phyloP scores from a whole-genome alignment of 257 asterid genomes.

The Solanum sejunctum region DNA sequence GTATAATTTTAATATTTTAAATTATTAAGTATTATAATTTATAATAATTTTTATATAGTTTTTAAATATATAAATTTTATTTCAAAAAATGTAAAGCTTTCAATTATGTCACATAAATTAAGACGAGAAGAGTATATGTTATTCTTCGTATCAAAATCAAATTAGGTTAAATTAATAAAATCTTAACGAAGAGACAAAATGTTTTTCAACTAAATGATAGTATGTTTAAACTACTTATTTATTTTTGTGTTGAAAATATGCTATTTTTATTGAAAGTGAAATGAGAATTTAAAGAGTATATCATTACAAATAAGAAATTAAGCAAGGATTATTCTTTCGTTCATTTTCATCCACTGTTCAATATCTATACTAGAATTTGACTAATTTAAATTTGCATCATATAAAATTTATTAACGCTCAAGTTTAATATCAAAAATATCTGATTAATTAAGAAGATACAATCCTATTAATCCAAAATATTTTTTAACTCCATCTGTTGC shows the following conservation, averaged over 20 bases:
- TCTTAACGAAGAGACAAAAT: not conserved
- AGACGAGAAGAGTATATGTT: not conserved
- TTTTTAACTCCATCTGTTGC: too few species aligned
- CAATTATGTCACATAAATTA: not conserved
- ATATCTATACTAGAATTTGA: rapidly evolving
- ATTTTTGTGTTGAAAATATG: not conserved
- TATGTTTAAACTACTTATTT: not conserved
- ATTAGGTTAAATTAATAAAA: not conserved
- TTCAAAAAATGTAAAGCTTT: not conserved
- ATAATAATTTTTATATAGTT: too few species aligned
- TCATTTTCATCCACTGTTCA: not conserved
- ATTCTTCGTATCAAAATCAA: not conserved
- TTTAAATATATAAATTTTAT: too few species aligned
- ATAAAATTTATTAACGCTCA: not conserved
- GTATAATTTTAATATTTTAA: too few species aligned
- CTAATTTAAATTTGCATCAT: not conserved
- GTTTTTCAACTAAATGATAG: not conserved
- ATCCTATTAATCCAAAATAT: too few species aligned
- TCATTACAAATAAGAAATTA: not conserved
- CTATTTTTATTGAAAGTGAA: not conserved
- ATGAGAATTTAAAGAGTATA: not conserved
- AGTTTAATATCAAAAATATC: rapidly evolving
- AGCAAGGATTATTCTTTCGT: not conserved
- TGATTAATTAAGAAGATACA: not conserved
- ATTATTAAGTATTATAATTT: too few species aligned